Percentiles rank a stretch among this genome's conserved stretches.
phyloP scores from a whole-genome alignment of 2,329 filamentous ascomycete species.

The Uncinocarpus reesii region DNA sequence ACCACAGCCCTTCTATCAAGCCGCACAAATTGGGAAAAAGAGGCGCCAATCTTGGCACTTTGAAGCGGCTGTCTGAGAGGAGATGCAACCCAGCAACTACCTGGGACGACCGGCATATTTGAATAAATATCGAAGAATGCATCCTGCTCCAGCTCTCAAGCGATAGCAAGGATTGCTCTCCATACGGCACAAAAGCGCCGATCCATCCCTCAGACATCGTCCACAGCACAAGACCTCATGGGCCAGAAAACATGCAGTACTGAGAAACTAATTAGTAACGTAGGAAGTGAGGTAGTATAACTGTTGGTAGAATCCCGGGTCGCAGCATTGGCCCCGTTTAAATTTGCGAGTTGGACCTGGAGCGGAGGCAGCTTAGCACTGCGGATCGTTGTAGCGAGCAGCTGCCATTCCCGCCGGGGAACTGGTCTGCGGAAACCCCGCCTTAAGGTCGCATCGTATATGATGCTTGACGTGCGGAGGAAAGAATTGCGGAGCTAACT shows the following conservation, averaged over 20 bases:
- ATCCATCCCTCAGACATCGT: too few relatives aligned
- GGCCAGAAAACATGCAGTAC: too few relatives aligned
- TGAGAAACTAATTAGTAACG: too few relatives aligned
- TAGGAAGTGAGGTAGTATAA: too few relatives aligned
- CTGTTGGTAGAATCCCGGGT: background rate
- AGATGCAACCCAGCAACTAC: background rate
- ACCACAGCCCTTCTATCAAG: background rate
- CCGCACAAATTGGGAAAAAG: background rate
- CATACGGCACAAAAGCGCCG: background rate
- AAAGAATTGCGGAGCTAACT: too few relatives aligned
- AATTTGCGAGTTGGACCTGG: too few relatives aligned
- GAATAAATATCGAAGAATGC: background rate
- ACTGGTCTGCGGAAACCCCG: constrained; percentile 10
- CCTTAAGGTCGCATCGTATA: background rate
- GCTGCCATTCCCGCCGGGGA: background rate
- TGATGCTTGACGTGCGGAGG: background rate
- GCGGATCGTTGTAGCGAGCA: background rate
- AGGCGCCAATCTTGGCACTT: background rate
- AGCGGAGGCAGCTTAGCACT: background rate
- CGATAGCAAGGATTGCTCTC: background rate
- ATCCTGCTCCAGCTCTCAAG: background rate
- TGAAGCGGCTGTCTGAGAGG: too few relatives aligned
- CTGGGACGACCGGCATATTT: background rate
- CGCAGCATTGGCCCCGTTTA: background rate
- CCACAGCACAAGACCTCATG: too few relatives aligned